Conservation (phyloP, 148 eudicot species). For the Rhododendron ferrugineum region DNA sequence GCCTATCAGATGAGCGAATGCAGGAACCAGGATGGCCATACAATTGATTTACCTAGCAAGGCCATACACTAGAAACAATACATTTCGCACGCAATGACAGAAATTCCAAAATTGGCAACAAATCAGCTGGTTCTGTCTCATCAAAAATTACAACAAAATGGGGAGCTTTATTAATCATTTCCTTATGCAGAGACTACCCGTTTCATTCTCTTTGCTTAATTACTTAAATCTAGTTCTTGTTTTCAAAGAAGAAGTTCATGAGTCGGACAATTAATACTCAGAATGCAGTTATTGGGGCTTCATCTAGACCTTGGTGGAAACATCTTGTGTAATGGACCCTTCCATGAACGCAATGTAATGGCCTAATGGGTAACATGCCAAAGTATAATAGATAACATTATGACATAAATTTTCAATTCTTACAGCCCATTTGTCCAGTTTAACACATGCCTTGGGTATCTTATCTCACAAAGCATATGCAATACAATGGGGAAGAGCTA, state of each 20-base stretch:
- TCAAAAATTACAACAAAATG: background rate
- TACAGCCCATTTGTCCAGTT: background rate
- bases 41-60: background rate
- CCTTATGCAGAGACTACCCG: background rate
- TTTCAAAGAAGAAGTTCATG: background rate
- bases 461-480: background rate
- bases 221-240: background rate
- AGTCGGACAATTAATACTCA: background rate
- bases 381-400: background rate
- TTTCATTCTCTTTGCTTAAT: background rate
- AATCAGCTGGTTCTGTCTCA: background rate
- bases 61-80: background rate
- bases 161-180: background rate
- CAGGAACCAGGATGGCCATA: background rate
- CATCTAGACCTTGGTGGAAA: background rate
- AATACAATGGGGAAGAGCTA: background rate
- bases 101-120: background rate
- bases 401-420: background rate
- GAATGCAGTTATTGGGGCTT: background rate
- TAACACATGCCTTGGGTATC: background rate
- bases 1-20: background rate
- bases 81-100: background rate
- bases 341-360: background rate
- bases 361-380: background rate
- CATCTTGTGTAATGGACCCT: background rate